These are phyloP conservation scores for Cladosporium sp. DNA, from an alignment of 2,329 filamentous ascomycete genomes.

Conservation along the genomic window DNA sequence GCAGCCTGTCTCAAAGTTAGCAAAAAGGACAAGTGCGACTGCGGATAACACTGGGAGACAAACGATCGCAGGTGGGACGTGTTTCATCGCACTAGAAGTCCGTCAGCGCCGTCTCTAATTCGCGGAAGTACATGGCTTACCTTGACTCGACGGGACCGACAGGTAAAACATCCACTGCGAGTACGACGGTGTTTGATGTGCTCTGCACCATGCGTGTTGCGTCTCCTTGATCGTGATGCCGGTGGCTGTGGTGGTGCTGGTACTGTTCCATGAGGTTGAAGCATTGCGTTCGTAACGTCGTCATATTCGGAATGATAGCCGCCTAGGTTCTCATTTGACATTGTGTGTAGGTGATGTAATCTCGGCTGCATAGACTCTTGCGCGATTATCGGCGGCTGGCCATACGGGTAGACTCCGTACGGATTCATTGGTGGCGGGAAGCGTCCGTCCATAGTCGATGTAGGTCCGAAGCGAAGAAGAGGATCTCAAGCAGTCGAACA, in stretches of 20 bases:
- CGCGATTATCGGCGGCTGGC: slow-evolving; percentile 28
- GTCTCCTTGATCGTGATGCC: slow-evolving; percentile 24
- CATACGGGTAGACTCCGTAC: slow-evolving; percentile 24
- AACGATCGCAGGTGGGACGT: slow-evolving; percentile 76
- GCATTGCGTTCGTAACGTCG: slow-evolving; percentile 23
- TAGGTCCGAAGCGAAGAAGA: neutral
- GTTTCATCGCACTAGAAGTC: slow-evolving; percentile 74
- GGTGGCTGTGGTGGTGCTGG: slow-evolving; percentile 21
- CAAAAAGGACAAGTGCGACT: neutral
- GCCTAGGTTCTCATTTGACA: slow-evolving; percentile 31
- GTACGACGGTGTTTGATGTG: slow-evolving; percentile 91
- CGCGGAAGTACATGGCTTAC: slow-evolving; percentile 31
- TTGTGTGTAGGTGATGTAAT: slow-evolving; percentile 28
- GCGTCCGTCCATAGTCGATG: slow-evolving; percentile 25
- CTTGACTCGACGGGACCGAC: slow-evolving; percentile 80
- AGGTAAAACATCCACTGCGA: slow-evolving; percentile 90
- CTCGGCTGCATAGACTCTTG: slow-evolving; percentile 19
- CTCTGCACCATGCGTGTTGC: slow-evolving; percentile 43
- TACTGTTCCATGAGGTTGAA: slow-evolving; percentile 20
- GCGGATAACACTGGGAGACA: slow-evolving; percentile 26
- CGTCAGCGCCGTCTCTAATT: slow-evolving; percentile 15
- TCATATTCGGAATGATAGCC: slow-evolving; percentile 28
- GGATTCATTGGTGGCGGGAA: slow-evolving; percentile 27
- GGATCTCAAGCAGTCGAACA: neutral
- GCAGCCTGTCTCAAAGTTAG: slow-evolving; percentile 57